These are phyloP conservation scores for Zalaria sp. DNA, from an alignment of 2,329 filamentous ascomycete species.

Conservation along the genomic window DNA sequence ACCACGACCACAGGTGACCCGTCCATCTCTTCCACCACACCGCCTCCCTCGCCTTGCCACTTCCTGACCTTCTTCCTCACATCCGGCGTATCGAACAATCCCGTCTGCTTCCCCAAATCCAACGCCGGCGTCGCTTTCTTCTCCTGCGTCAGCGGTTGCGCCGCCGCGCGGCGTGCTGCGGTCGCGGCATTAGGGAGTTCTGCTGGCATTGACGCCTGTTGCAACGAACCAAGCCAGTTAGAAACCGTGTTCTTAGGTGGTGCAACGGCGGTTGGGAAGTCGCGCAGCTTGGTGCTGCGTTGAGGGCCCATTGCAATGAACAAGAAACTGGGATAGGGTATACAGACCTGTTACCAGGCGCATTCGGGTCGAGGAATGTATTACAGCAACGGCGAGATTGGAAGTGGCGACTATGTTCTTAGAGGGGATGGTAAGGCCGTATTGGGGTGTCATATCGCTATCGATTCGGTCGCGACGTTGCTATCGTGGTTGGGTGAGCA, in stretches of 20 bases:
- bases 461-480: too few relatives aligned
- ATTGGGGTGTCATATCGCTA: too few relatives aligned
- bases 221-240: neutral
- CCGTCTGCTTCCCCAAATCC: conserved; percentile 4
- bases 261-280: neutral
- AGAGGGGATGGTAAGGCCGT: too few relatives aligned
- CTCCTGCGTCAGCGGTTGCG: neutral
- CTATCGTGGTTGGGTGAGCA: too few relatives aligned
- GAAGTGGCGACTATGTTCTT: too few relatives aligned
- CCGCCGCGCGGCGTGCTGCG: neutral
- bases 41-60: conserved; percentile 71
- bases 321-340: neutral
- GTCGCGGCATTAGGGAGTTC: neutral
- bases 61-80: conserved; percentile 66
- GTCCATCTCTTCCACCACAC: conserved; percentile 45
- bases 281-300: neutral
- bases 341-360: neutral
- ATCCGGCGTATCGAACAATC: conserved; percentile 1
- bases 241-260: neutral
- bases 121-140: neutral
- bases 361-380: neutral
- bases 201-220: neutral
- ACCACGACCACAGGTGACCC: conserved; percentile 35
- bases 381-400: too few relatives aligned
- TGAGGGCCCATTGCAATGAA: too few relatives aligned